These are phyloP conservation scores for Microthlaspi erraticum DNA, from an alignment of 345 rosid genomes.

Conservation along the genomic window DNA sequence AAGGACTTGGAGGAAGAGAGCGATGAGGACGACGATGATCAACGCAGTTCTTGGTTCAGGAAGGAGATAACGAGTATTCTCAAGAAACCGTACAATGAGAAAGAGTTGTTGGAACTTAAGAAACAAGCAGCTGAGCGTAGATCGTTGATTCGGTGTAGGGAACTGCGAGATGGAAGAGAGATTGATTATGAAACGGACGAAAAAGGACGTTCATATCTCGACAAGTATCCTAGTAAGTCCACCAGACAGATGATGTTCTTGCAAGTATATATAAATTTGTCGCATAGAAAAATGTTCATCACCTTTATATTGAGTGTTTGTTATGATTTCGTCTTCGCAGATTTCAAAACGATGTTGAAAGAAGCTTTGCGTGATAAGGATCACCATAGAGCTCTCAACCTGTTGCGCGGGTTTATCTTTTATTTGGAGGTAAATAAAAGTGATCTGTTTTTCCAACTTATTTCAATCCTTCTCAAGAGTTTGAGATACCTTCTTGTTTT, in stretches of 20 bases:
- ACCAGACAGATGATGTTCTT: conserved; percentile 12
- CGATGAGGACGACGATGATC: conserved; percentile 17
- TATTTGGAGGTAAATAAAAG: conserved; percentile 62
- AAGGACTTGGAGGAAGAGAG: conserved; percentile 43
- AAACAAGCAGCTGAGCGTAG: conserved; percentile 36
- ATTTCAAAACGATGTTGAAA: conserved; percentile 30
- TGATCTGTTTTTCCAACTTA: not conserved
- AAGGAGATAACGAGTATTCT: conserved; percentile 51
- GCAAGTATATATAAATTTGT: not conserved
- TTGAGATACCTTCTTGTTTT: not conserved
- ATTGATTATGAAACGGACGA: not conserved
- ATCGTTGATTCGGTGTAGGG: conserved; percentile 2
- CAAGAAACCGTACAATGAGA: conserved; percentile 50
- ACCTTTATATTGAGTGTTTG: conserved; percentile 15
- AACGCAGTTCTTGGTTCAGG: conserved; percentile 49
- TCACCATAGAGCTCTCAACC: conserved; percentile 48
- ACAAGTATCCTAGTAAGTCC: conserved; percentile 50
- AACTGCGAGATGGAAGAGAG: conserved; percentile 47
- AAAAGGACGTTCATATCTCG: conserved; percentile 58
- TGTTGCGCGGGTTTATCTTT: conserved; percentile 78
- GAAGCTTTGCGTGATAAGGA: conserved; percentile 18
- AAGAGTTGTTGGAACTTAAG: conserved; percentile 49
- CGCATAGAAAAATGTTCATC: not conserved
- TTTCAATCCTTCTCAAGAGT: not conserved
- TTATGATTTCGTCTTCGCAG: conserved; percentile 29